Evolutionary conservation across 495 filamentous ascomycete genomes (phyloP).

Genomic region (Aspergillus ostianus): DNA sequence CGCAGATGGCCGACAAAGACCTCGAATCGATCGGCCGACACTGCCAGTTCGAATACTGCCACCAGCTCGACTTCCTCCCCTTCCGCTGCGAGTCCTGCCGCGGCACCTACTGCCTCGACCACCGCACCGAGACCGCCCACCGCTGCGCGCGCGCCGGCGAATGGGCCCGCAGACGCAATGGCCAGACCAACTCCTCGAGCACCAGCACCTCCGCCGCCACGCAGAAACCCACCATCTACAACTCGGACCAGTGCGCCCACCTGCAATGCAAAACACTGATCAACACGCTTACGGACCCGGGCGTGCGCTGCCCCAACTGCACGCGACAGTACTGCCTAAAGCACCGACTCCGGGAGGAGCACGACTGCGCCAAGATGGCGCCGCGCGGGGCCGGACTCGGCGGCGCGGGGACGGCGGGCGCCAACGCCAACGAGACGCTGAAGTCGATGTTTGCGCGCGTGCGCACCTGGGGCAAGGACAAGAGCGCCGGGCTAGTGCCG

Average conservation of each 20-base stretch:
- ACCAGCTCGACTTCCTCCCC: constrained; percentile 93
- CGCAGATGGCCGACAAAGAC: constrained; percentile 62
- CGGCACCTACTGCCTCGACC: constrained; percentile 88
- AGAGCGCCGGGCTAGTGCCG: constrained; percentile 47
- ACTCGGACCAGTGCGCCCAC: constrained; percentile 70
- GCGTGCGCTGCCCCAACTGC: constrained; percentile 77
- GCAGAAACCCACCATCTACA: constrained; percentile 55
- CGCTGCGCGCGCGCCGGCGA: constrained; percentile 77
- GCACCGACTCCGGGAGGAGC: constrained; percentile 83
- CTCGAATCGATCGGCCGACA: constrained; percentile 82
- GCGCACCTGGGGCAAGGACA: constrained; percentile 65
- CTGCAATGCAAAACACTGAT: constrained; percentile 79
- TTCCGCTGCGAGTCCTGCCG: constrained; percentile 90
- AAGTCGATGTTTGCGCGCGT: constrained; percentile 62
- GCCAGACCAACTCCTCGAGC: constrained; percentile 17
- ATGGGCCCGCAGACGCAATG: constrained; percentile 71
- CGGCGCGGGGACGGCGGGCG: constrained; percentile 9
- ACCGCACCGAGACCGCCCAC: constrained; percentile 85
- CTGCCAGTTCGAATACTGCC: constrained; percentile 88
- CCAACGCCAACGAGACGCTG: constrained; percentile 44
- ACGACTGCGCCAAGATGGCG: constrained; percentile 72
- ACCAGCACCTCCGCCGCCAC: constrained; percentile 15
- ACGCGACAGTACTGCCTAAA: constrained; percentile 87
- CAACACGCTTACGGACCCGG: constrained; percentile 73
- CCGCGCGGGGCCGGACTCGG: constrained; percentile 58